These are phyloP conservation scores for Leccinum disarticulatum DNA, from an alignment of 768 basidiomycete species.

Conservation along the genomic window DNA sequence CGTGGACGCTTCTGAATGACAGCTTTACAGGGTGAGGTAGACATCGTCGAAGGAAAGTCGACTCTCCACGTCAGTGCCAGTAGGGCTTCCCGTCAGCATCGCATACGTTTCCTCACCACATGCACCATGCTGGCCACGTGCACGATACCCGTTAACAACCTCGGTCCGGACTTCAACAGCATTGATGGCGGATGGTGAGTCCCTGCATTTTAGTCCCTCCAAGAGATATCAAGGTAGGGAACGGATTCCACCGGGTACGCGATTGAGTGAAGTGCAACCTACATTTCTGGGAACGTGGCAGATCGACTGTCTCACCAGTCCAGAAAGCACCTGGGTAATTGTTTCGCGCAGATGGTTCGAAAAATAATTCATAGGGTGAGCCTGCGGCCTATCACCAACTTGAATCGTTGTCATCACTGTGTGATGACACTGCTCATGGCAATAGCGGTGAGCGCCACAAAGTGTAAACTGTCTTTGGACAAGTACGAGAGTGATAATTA, in stretches of 20 bases:
- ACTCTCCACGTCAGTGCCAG: constrained; percentile 25
- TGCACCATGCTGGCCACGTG: not conserved
- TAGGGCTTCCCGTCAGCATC: too few relatives aligned
- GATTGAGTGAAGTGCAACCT: constrained; percentile 28
- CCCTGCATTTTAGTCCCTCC: not conserved
- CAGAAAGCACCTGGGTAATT: constrained; percentile 20
- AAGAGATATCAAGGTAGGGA: not conserved
- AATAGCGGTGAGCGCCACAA: constrained; percentile 19
- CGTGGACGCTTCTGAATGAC: not conserved
- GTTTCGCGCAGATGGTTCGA: not conserved
- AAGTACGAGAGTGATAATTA: not conserved
- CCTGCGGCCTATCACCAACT: constrained; percentile 54
- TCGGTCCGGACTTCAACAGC: constrained; percentile 33
- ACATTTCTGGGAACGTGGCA: constrained; percentile 38
- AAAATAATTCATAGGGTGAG: constrained; percentile 45
- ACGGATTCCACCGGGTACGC: constrained; percentile 30
- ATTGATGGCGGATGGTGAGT: constrained; percentile 34
- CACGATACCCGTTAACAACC: constrained; percentile 16
- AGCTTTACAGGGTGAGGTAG: constrained; percentile 21
- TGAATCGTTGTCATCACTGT: too few relatives aligned
- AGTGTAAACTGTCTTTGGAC: not conserved
- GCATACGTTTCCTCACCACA: too few relatives aligned
- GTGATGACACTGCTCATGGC: constrained; percentile 2
- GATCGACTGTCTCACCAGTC: constrained; percentile 30
- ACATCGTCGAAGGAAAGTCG: constrained; percentile 21